Evolutionary conservation across 140 eudicot genomes (phyloP), one percentile per base, ranked within the genome.

Genomic region (Cichorium intybus): DNA sequence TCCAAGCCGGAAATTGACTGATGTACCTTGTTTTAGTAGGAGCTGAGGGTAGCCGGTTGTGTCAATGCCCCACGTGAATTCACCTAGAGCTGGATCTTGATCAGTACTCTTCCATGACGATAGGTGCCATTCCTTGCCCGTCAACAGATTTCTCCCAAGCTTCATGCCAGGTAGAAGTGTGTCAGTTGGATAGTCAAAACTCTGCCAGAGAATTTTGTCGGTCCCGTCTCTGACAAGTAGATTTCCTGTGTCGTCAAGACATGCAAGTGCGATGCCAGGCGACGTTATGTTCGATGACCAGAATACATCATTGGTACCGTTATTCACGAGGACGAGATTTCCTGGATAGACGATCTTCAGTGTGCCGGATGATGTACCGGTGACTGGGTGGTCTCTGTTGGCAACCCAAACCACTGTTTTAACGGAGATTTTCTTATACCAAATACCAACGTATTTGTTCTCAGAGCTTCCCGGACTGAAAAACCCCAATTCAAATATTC

Each of bases 81-180:
- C 73, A 17, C 81, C 81, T 0, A 56, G 63, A 62, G 68, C 77
- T 0, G 81, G 81, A 62, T 76, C 81, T 22, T 66, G 24, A 14
- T 6, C n/a, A n/a, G n/a, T 43, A 28, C 54, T 53, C 20, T 8
- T 52, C 72, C 72, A 61, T 7, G 53, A 39, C 3, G 67, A 10
- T 15, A 61, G 35, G 23, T 7, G 2, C 67, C 37, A 23, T 22
- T 60, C 66, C 52, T 18, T 60, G 29, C 22, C 22, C n/a, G 66
- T 34, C 53, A 14, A 22, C 5, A 60, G 3, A 12, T 60, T n/a
- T n/a, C n/a, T n/a, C n/a, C n/a, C n/a, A n/a, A n/a, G n/a, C n/a
- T n/a, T n/a, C n/a, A n/a, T n/a, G n/a, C n/a, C n/a, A n/a, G n/a
- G n/a, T n/a, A n/a, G n/a, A n/a, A n/a, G n/a, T n/a, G n/a, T n/a